These are phyloP conservation scores for Castanea mollissima DNA, from an alignment of 306 rosid species.

Conservation along the genomic window DNA sequence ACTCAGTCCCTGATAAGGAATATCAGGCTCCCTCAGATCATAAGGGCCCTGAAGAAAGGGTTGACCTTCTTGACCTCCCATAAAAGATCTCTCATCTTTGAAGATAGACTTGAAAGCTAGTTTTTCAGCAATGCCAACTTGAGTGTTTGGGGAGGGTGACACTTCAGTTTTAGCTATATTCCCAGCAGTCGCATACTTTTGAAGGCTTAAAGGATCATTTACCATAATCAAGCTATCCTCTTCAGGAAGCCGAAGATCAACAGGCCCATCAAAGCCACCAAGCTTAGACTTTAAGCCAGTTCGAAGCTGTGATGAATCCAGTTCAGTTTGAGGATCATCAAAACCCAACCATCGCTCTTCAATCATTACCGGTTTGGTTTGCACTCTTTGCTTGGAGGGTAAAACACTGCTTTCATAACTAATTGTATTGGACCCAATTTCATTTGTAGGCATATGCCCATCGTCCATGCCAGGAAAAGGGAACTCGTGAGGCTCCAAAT, in stretches of 20 bases:
- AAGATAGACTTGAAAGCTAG: constrained; percentile 52
- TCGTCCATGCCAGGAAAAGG: constrained; percentile 48
- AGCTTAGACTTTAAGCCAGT: constrained; percentile 45
- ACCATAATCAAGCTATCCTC: constrained; percentile 70
- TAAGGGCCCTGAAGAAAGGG: constrained; percentile 55
- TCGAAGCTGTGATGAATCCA: constrained; percentile 46
- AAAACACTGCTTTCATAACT: constrained; percentile 46
- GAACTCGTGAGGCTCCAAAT: constrained; percentile 50
- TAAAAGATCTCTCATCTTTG: constrained; percentile 53
- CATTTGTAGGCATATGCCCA: constrained; percentile 39
- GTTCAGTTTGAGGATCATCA: constrained; percentile 53
- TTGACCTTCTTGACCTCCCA: constrained; percentile 68
- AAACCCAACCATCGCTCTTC: constrained; percentile 58
- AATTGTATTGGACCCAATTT: constrained; percentile 27
- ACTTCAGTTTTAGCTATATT: constrained; percentile 52
- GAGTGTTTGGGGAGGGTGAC: constrained; percentile 42
- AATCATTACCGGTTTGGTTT: constrained; percentile 44
- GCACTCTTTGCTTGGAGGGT: constrained; percentile 44
- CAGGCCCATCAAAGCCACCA: constrained; percentile 54
- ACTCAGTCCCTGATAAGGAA: constrained; percentile 58
- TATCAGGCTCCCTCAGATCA: constrained; percentile 64
- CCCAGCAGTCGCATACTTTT: constrained; percentile 47
- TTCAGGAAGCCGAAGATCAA: constrained; percentile 60
- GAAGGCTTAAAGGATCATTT: constrained; percentile 53
- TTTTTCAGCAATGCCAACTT: constrained; percentile 60